phyloP scores from a whole-genome alignment of 2,329 filamentous ascomycete species.

The Davidsoniella neocaledoniae region DNA sequence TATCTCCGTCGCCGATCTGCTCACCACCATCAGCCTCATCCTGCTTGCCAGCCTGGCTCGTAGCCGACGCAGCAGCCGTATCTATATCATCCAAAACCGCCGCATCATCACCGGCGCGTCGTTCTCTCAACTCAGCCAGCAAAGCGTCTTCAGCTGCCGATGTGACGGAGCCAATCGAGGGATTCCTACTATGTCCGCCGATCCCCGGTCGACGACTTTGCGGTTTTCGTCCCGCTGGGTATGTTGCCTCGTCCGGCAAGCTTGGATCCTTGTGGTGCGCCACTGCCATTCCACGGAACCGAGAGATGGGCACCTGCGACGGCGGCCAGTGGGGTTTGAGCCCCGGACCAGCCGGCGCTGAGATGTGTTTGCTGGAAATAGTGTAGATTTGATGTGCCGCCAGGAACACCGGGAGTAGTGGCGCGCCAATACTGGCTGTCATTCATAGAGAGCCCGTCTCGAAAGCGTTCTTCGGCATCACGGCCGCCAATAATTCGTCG shows the following conservation, averaged over 20 bases:
- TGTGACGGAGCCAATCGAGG: conserved; percentile 6
- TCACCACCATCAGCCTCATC: conserved; percentile 1
- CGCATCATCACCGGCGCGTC: conserved; percentile 23
- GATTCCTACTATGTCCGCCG: conserved; percentile 2
- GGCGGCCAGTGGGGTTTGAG: conserved; percentile 63
- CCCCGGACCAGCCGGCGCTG: conserved; percentile 52
- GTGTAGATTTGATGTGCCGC: conserved; percentile 59
- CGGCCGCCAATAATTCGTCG: conserved; percentile 13
- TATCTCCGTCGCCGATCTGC: conserved; percentile 13
- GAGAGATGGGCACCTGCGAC: conserved; percentile 48
- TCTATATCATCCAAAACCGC: conserved; percentile 24
- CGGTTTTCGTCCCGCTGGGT: neutral
- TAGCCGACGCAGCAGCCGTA: conserved; percentile 2
- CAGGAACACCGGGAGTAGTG: conserved; percentile 44
- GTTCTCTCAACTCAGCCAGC: conserved; percentile 15
- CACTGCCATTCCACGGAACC: conserved; percentile 8
- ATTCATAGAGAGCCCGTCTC: conserved; percentile 9
- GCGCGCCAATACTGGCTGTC: conserved; percentile 9
- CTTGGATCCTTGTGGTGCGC: neutral
- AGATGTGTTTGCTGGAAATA: conserved; percentile 65
- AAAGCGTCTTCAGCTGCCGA: conserved; percentile 26
- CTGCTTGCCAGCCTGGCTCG: conserved; percentile 14
- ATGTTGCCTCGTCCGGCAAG: neutral
- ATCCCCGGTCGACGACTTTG: conserved; percentile 3
- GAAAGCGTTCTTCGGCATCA: conserved; percentile 14